A percentile compares a stretch with the other conserved stretches of the same genome.
These are phyloP conservation scores for Periconia macrospinosa DNA, from an alignment of 2,329 filamentous ascomycete species.

Conservation along the genomic window DNA sequence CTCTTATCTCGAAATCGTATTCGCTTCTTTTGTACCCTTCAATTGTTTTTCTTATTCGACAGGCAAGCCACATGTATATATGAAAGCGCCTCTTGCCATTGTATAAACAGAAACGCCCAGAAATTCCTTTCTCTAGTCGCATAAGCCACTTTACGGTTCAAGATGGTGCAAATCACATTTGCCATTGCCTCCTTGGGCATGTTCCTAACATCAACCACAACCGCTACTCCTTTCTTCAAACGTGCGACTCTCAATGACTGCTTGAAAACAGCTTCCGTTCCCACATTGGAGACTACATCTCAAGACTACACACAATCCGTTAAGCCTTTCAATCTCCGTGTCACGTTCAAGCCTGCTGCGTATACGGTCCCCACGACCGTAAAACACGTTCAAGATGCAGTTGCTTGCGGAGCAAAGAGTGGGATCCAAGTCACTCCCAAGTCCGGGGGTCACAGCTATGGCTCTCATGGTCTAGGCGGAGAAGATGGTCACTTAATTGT, in stretches of 20 bases:
- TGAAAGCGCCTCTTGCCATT: not conserved
- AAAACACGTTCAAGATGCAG: conserved; percentile 56
- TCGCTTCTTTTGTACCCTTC: not conserved
- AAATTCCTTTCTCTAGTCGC: conserved; percentile 4
- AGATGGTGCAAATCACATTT: conserved; percentile 11
- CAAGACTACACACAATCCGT: conserved; percentile 28
- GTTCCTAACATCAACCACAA: conserved; percentile 7
- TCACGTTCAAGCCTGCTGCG: conserved; percentile 50
- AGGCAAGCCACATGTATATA: conserved; percentile 1
- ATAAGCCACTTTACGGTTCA: not conserved
- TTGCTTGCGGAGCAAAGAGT: conserved; percentile 57
- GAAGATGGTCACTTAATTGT: conserved; percentile 51
- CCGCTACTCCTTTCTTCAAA: conserved; percentile 13
- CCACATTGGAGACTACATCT: conserved; percentile 21
- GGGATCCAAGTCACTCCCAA: conserved; percentile 59
- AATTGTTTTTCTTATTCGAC: not conserved
- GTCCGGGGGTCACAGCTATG: conserved; percentile 66
- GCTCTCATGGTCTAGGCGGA: conserved; percentile 50
- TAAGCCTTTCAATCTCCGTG: conserved; percentile 32
- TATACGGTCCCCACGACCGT: conserved; percentile 57
- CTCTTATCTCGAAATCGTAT: not conserved
- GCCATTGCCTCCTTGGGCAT: conserved; percentile 15
- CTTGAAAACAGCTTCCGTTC: conserved; percentile 16
- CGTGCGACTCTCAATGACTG: conserved; percentile 23
- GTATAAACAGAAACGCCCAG: not conserved